Conservation (phyloP, 768 basidiomycete genomes). For the Harrya chromipes region DNA sequence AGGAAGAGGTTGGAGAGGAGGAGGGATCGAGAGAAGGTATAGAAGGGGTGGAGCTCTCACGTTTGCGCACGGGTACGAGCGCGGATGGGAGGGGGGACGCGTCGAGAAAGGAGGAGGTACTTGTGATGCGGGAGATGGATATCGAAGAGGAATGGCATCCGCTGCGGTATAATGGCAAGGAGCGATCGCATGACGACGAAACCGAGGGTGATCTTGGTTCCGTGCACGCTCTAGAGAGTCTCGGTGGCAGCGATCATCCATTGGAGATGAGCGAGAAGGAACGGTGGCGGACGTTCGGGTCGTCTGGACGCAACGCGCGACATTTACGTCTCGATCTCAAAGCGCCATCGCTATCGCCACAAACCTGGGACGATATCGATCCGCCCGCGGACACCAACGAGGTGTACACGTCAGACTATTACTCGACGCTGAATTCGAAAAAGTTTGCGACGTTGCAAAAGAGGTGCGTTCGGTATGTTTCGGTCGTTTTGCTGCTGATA, state of each 20-base stretch:
- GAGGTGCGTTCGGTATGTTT: constrained; percentile 27
- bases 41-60: constrained; percentile 31
- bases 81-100: constrained; percentile 6
- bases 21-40: neutral
- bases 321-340: constrained; percentile 51
- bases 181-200: constrained; percentile 5
- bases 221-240: constrained; percentile 10
- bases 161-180: constrained; percentile 12
- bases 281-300: constrained; percentile 21
- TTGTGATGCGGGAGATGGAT: constrained; percentile 23
- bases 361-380: constrained; percentile 62
- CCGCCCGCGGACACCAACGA: constrained; percentile 44
- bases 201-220: constrained; percentile 12
- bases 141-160: constrained; percentile 29
- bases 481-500: neutral
- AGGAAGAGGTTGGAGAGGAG: neutral
- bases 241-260: constrained; percentile 4
- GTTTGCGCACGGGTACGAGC: constrained; percentile 27
- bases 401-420: constrained; percentile 32
- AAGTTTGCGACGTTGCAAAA: constrained; percentile 45
- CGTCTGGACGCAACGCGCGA: constrained; percentile 30
- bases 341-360: constrained; percentile 51
- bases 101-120: constrained; percentile 20
- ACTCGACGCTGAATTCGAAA: constrained; percentile 41
- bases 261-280: constrained; percentile 27